Base-by-base conservation (phyloP, 2,329 filamentous ascomycete species). In the Karstenula rhodostoma region DNA sequence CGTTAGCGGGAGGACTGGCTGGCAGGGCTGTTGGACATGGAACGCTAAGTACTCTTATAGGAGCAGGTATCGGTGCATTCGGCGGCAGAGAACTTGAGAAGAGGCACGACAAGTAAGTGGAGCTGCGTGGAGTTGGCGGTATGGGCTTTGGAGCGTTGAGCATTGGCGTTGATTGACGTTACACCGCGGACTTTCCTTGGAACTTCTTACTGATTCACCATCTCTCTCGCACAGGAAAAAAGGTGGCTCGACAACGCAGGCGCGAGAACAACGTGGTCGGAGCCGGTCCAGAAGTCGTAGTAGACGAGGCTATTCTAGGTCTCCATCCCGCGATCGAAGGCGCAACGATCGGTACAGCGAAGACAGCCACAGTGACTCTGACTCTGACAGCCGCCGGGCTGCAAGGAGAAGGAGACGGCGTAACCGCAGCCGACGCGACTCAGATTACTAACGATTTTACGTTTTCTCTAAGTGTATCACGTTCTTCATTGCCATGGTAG, bases 1-100 rank as follows among this genome's bases (percentile, higher is more conserved):
- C 75, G 72, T 75, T 78, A 67, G 76, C 72, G 46, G 76, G 76
- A 59, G 76, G 75, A 51, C 58, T 78, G 56, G 72, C 73, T 27
- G 75, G 73, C 37, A 73, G 68, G 47, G 61, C 67, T 57, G 55
- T 75, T 52, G 73, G 74, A 47, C 70, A 73, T 53, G 71, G 73
- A 59, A 74, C 67, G 66, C 73, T 78, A 63, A 76, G 74, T 46
- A 74, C 74, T 57, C 60, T 77, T 53, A 72, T 73, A 76, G 76
- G 76, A 62, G 74, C 72, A 32, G 76, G 74, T 23, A 73, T 76
- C 25, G 75, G 75, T 57, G 75, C 71, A 19, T 55, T 76, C 23
- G 74, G 75, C 42, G 73, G 68, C 4, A 68, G 71, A 42, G 70
- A 68, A 56, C 44, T 71, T 33, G 67, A 72, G 65, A 68, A 64